A percentile compares a stretch with the other conserved stretches of the same genome.
These are phyloP conservation scores for Punica granatum DNA, from an alignment of 345 rosid genomes.

Conservation along the genomic window DNA sequence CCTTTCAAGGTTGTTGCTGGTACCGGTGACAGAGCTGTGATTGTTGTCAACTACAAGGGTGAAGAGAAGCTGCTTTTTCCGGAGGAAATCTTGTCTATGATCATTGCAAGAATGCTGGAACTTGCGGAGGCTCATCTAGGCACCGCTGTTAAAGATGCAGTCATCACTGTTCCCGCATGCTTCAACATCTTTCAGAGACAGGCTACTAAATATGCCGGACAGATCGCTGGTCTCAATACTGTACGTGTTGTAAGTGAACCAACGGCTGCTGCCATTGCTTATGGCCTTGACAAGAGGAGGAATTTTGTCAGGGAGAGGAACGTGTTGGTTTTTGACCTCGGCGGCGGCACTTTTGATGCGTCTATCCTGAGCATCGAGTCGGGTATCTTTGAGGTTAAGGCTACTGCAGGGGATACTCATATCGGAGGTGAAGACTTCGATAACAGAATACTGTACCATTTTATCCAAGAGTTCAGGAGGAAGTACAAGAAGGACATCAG, in stretches of 20 bases:
- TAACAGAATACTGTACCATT: slow-evolving; percentile 37
- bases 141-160: slow-evolving; percentile 1
- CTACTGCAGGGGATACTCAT: slow-evolving; percentile 49
- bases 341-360: slow-evolving; percentile 52
- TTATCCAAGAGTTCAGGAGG: slow-evolving; percentile 42
- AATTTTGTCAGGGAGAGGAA: slow-evolving; percentile 24
- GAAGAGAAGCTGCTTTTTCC: slow-evolving; percentile 10
- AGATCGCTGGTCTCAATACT: slow-evolving; percentile 7
- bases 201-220: slow-evolving; percentile 8
- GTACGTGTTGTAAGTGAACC: slow-evolving; percentile 10
- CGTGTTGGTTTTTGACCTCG: slow-evolving; percentile 41
- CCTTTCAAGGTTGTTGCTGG: slow-evolving; percentile 14
- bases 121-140: slow-evolving; percentile 8
- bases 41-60: slow-evolving; percentile 6
- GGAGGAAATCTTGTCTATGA: slow-evolving; percentile 11
- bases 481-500: slow-evolving; percentile 35
- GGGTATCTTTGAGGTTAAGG: slow-evolving; percentile 45
- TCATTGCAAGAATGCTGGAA: slow-evolving; percentile 5
- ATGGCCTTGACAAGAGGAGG: slow-evolving; percentile 12
- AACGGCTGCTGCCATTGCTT: slow-evolving; percentile 13
- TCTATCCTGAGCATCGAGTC: slow-evolving; percentile 43
- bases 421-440: slow-evolving; percentile 44
- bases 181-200: slow-evolving; percentile 13
- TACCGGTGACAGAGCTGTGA: slow-evolving; percentile 4
- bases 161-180: slow-evolving; percentile 12